Evolutionary conservation across 2,329 filamentous ascomycete species (phyloP).

Genomic region (Xylariaceae sp.): DNA sequence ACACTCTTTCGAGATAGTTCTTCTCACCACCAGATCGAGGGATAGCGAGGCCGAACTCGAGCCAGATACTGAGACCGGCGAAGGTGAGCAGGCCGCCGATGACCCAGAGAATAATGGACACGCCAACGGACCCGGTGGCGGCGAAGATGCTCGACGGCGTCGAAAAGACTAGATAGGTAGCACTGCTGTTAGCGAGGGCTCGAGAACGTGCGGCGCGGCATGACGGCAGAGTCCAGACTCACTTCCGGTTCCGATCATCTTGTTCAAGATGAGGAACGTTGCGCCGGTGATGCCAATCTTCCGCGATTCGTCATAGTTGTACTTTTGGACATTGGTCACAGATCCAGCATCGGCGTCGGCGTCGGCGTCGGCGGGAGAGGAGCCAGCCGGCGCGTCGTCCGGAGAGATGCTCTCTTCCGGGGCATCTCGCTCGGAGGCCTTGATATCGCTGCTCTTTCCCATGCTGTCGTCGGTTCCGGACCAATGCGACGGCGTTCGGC

Average conservation of each 20-base stretch:
- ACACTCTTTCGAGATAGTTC: slow-evolving; percentile 63
- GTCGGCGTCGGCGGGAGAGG: slow-evolving; percentile 6
- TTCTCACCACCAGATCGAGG: slow-evolving; percentile 61
- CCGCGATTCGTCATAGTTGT: slow-evolving; percentile 32
- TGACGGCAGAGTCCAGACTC: slow-evolving; percentile 24
- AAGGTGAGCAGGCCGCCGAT: slow-evolving; percentile 51
- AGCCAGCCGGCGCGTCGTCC: background rate
- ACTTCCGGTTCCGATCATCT: slow-evolving; percentile 58
- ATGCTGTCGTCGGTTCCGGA: slow-evolving; percentile 15
- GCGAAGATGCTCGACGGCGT: slow-evolving; percentile 51
- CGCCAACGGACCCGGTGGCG: slow-evolving; percentile 49
- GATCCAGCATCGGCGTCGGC: slow-evolving; percentile 21
- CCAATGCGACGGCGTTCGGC: slow-evolving; percentile 10
- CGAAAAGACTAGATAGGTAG: slow-evolving; percentile 52
- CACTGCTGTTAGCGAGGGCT: background rate
- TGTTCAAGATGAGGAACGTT: slow-evolving; percentile 53
- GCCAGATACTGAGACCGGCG: slow-evolving; percentile 56
- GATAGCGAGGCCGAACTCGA: slow-evolving; percentile 60
- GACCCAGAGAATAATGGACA: slow-evolving; percentile 38
- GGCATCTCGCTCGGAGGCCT: slow-evolving; percentile 22
- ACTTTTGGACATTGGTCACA: slow-evolving; percentile 26
- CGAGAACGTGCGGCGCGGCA: too few species aligned
- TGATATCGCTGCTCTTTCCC: slow-evolving; percentile 14
- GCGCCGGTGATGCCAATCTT: slow-evolving; percentile 52
- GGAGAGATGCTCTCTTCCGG: slow-evolving; percentile 16